phyloP scores from a whole-genome alignment of 495 filamentous ascomycete species.

The Filosporella fistucella region DNA sequence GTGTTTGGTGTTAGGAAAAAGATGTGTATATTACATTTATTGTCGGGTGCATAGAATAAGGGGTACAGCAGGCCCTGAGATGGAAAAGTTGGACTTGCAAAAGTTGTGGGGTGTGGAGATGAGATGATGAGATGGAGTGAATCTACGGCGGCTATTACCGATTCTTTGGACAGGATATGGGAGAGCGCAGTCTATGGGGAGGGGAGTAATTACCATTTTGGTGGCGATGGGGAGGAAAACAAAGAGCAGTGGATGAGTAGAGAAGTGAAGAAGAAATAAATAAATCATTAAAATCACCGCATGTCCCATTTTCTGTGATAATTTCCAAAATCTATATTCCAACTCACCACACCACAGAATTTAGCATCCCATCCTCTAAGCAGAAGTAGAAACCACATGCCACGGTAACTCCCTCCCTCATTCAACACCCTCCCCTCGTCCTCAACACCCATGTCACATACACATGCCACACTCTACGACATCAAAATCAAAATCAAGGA shows the following conservation, averaged over 20 bases:
- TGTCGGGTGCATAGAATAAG: background rate
- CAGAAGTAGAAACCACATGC: no score
- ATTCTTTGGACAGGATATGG: constrained; percentile 13
- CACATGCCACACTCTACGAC: no score
- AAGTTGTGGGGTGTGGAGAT: background rate
- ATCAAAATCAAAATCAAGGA: no score
- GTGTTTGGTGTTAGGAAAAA: background rate
- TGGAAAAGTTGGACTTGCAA: background rate
- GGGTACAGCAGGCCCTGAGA: background rate
- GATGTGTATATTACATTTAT: constrained; percentile 11
- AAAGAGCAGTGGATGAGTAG: constrained; percentile 3
- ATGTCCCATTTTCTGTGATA: no score
- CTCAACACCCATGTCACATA: no score
- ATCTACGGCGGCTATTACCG: constrained; percentile 25
- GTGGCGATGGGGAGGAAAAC: background rate
- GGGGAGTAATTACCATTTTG: no score
- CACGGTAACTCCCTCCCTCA: no score
- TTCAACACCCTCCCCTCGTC: no score
- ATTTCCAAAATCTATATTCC: background rate
- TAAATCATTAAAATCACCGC: background rate
- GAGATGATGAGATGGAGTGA: background rate
- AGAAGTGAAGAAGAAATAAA: constrained; percentile 1
- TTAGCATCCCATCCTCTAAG: no score
- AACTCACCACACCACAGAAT: no score
- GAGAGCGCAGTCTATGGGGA: constrained; percentile 25